phyloP scores from a whole-genome alignment of 1,284 basidiomycete species.

The Sanghuangporus sanghuang region DNA sequence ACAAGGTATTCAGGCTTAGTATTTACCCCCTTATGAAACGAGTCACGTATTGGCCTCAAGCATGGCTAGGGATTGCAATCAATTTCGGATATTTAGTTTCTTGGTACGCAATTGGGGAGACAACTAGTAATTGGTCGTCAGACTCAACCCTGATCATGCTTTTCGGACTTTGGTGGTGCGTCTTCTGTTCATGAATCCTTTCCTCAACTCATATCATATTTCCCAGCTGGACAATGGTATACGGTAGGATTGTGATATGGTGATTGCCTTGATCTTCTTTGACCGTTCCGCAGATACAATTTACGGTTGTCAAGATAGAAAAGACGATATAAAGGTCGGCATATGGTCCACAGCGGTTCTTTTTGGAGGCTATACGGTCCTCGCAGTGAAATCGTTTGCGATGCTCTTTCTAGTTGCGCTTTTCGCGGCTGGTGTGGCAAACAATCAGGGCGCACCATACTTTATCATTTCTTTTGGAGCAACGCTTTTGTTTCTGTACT shows the following conservation, averaged over 20 bases:
- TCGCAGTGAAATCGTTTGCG: conserved; percentile 33
- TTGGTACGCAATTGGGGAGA: neutral
- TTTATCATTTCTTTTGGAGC: conserved; percentile 32
- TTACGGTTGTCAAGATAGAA: conserved; percentile 43
- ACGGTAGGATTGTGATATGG: neutral
- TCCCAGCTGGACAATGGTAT: conserved; percentile 14
- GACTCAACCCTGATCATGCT: conserved; percentile 23
- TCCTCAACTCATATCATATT: neutral
- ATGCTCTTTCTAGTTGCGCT: conserved; percentile 31
- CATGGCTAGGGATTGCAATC: conserved; percentile 26
- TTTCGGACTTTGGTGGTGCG: conserved; percentile 31
- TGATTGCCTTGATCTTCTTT: conserved; percentile 23
- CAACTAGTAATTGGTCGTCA: neutral
- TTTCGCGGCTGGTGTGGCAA: conserved; percentile 26
- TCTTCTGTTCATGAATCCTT: neutral
- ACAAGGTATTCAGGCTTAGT: neutral
- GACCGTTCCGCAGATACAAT: conserved; percentile 39
- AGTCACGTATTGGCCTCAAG: conserved; percentile 67
- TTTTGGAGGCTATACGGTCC: conserved; percentile 32
- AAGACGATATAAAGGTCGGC: conserved; percentile 38
- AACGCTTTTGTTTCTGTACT: conserved; percentile 31
- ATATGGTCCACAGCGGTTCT: conserved; percentile 43
- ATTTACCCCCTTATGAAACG: conserved; percentile 62
- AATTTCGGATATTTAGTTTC: conserved; percentile 13
- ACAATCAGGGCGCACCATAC: conserved; percentile 30